Percentiles rank a stretch among this genome's conserved stretches.
Evolutionary conservation across 2,329 filamentous ascomycete genomes (phyloP).

Genomic region (Clarireedia hainanense): DNA sequence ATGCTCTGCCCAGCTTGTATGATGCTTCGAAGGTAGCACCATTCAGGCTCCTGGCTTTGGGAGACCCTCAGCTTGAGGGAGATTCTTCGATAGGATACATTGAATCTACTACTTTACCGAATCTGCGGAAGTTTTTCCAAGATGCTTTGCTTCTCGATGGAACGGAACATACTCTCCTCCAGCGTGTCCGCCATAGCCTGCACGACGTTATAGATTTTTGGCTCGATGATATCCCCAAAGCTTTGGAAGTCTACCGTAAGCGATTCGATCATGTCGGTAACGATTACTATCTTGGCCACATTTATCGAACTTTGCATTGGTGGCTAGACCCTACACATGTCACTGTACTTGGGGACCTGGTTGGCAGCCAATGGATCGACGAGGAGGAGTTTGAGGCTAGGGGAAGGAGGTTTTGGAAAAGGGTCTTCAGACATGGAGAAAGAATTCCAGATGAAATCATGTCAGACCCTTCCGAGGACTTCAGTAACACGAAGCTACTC

Average conservation of each 20-base stretch:
- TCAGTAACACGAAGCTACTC: slow-evolving; percentile 24
- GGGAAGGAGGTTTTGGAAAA: slow-evolving; percentile 68
- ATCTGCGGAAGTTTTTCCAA: slow-evolving; percentile 35
- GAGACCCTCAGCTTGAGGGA: slow-evolving; percentile 89
- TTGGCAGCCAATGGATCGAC: slow-evolving; percentile 92
- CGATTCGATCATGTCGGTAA: slow-evolving; percentile 84
- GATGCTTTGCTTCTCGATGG: slow-evolving; percentile 28
- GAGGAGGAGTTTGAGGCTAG: slow-evolving; percentile 75
- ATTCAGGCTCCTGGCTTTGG: slow-evolving; percentile 80
- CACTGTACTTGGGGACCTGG: slow-evolving; percentile 78
- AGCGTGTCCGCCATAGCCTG: slow-evolving; percentile 43
- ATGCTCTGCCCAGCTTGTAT: slow-evolving; percentile 18
- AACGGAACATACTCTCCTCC: slow-evolving; percentile 40
- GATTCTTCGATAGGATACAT: slow-evolving; percentile 70
- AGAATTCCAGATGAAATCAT: slow-evolving; percentile 53
- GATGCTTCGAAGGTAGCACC: slow-evolving; percentile 45
- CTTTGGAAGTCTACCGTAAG: slow-evolving; percentile 64
- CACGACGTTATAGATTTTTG: slow-evolving; percentile 55
- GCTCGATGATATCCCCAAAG: slow-evolving; percentile 60
- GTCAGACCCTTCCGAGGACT: slow-evolving; percentile 37
- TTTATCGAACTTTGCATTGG: slow-evolving; percentile 78
- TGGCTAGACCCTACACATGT: slow-evolving; percentile 81
- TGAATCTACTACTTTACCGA: slow-evolving; percentile 45
- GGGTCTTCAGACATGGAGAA: slow-evolving; percentile 63
- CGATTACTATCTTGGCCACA: slow-evolving; percentile 89